Base-by-base conservation (phyloP, 1,139 yeast species). In the Blastobotrys apis region DNA sequence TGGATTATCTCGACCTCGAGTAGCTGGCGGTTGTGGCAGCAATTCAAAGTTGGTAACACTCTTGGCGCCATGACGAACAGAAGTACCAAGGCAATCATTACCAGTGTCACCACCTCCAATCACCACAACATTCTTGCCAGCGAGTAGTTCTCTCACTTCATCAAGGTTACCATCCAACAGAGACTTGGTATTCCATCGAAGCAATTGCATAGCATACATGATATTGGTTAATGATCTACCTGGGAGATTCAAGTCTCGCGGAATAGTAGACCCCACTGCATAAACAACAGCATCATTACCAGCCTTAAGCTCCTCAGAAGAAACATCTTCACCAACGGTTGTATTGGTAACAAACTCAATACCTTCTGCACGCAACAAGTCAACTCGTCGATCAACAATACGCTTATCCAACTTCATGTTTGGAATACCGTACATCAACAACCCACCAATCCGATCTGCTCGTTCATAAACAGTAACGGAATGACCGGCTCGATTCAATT, bases 21-120 rank as follows among this genome's bases (percentile, higher is more conserved):
- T 75, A 33, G 76, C 74, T 39, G 97, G 88, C 52, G 98, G 98
- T 60, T 82, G 80, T 50, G 98, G 98, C 59, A 92, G 74, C 63
- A 92, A 75, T 71, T 92, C 98, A 66, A 92, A 92, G 75, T 92
- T 92, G 55, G 84, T 78, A 44, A 92, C 96, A n/a, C 95, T 84
- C 65, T 84, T 81, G 53, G 97, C 97, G 33, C 96, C 97, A 64
- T 92, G 97, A 71, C 98, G 84, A 36, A 94, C 92, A 25, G 97
- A 80, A 32, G 98, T 92, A 69, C 97, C 98, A 63, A 92, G 78
- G 77, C 97, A 92, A 74, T 92, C 98, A 64, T 92, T 92, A 78
- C 98, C 98, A 36, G 98, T 92, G 67, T 92, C 98, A 78, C 98
- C 98, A 73, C 98, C 98, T 62, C 98, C 98, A 72, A 92, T 90